Percentiles rank a stretch among this genome's conserved stretches.
phyloP scores from a whole-genome alignment of 441 rosid species.

The Populus hybrid region DNA sequence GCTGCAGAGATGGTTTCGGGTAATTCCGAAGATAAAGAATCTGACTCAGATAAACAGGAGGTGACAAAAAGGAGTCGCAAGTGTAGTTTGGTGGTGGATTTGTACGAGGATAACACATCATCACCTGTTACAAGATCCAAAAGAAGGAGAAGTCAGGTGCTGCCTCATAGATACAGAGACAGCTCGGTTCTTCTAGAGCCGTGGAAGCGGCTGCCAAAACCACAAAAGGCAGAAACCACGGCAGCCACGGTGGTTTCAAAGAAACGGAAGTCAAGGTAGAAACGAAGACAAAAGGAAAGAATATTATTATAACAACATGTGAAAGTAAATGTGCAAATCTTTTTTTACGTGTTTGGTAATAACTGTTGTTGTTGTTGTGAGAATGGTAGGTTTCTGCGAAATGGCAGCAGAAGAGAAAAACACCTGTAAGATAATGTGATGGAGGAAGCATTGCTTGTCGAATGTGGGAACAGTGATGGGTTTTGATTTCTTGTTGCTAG shows the following conservation, averaged over 20 bases:
- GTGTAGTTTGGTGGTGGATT: slow-evolving; percentile 8
- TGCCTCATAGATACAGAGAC: slow-evolving; percentile 22
- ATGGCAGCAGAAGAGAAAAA: not conserved
- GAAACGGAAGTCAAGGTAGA: not conserved
- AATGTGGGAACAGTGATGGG: not conserved
- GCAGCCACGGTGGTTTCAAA: slow-evolving; percentile 8
- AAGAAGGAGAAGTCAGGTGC: slow-evolving; percentile 15
- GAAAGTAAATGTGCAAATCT: not conserved
- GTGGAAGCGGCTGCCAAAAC: slow-evolving; percentile 3
- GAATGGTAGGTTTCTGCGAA: not conserved
- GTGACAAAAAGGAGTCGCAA: not conserved
- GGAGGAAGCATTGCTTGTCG: not conserved
- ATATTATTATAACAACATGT: not conserved
- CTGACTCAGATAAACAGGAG: not conserved
- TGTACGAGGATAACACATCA: not conserved
- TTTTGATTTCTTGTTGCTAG: not conserved
- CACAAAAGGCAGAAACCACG: not conserved
- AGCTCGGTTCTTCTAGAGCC: slow-evolving; percentile 11
- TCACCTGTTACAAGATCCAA: slow-evolving; percentile 13
- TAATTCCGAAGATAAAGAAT: not conserved
- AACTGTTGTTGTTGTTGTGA: not conserved
- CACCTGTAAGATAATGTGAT: not conserved
- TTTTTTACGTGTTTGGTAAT: not conserved
- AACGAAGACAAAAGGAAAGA: not conserved
- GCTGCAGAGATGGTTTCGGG: slow-evolving; percentile 15